These are phyloP conservation scores for Melastoma candidum DNA, from an alignment of 441 rosid genomes.

Conservation along the genomic window DNA sequence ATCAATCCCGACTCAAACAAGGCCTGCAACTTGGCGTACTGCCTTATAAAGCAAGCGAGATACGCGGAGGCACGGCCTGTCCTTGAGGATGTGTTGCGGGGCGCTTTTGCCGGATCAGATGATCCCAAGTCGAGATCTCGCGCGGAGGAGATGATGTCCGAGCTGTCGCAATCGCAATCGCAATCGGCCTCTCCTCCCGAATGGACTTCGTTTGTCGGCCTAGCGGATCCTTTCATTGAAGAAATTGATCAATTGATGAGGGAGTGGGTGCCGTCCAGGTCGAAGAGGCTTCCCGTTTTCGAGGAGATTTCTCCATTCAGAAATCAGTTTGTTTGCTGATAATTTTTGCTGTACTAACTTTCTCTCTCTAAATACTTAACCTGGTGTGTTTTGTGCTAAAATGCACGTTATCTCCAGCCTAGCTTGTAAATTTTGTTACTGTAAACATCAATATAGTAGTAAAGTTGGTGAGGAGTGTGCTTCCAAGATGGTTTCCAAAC, in stretches of 20 bases:
- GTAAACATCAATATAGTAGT: too few relatives aligned
- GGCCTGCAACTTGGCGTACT: conserved; percentile 7
- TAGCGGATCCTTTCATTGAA: conserved; percentile 4
- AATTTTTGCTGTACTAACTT: too few relatives aligned
- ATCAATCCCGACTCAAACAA: conserved; percentile 8
- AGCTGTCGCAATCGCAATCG: neutral
- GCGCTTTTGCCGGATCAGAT: neutral
- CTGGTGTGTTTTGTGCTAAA: too few relatives aligned
- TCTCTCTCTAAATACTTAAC: too few relatives aligned
- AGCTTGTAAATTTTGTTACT: too few relatives aligned
- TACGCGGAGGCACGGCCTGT: conserved; percentile 1
- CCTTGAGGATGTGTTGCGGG: neutral
- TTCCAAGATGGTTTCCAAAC: too few relatives aligned
- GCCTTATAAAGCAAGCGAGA: conserved; percentile 6
- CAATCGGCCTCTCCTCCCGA: neutral
- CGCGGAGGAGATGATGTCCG: conserved; percentile 4
- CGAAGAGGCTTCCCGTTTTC: conserved; percentile 10
- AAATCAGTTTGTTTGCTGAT: conserved; percentile 1
- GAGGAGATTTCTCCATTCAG: conserved; percentile 10
- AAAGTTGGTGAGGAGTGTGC: too few relatives aligned
- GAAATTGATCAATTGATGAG: conserved; percentile 7
- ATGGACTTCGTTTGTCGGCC: neutral
- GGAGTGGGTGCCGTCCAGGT: conserved; percentile 1
- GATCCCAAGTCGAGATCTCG: conserved; percentile 1
- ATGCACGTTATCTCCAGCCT: too few relatives aligned